A percentile compares a stretch with the other conserved stretches of the same genome.
Conservation (phyloP, 148 eudicot species). For the Salicornia ramosissima region DNA sequence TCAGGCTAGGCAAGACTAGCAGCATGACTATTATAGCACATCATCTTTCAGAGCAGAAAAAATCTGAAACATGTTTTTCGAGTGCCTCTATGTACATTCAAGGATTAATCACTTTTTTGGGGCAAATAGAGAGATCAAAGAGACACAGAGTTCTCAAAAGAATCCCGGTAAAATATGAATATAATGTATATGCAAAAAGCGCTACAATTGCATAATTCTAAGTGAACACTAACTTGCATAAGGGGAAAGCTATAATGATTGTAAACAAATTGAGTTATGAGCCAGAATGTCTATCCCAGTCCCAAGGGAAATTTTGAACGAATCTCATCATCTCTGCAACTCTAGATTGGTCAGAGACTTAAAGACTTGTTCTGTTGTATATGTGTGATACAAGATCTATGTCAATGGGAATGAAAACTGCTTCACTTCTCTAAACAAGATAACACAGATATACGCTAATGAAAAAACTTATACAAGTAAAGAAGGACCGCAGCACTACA, state of each 20-base stretch:
- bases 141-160: not conserved
- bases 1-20: not conserved
- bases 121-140: not conserved
- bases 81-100: too few species aligned
- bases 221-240: too few species aligned
- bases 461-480: not conserved
- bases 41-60: not conserved
- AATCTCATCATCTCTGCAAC: not conserved
- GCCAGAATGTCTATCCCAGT: not conserved
- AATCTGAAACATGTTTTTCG: not conserved
- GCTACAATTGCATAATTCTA: too few species aligned
- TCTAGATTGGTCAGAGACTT: not conserved
- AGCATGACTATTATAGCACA: not conserved
- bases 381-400: not conserved
- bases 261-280: too few species aligned
- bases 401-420: not conserved
- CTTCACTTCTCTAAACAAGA: slow-evolving; percentile 3
- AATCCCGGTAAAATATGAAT: too few species aligned
- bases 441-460: not conserved
- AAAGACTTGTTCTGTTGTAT: not conserved
- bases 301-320: not conserved
- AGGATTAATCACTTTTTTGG: not conserved
- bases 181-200: too few species aligned
- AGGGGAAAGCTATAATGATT: too few species aligned
- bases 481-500: not conserved